Evolutionary conservation across 1,284 basidiomycete genomes (phyloP), one percentile per base, ranked within the genome.

Genomic region (Coniferiporia sulphurascens): DNA sequence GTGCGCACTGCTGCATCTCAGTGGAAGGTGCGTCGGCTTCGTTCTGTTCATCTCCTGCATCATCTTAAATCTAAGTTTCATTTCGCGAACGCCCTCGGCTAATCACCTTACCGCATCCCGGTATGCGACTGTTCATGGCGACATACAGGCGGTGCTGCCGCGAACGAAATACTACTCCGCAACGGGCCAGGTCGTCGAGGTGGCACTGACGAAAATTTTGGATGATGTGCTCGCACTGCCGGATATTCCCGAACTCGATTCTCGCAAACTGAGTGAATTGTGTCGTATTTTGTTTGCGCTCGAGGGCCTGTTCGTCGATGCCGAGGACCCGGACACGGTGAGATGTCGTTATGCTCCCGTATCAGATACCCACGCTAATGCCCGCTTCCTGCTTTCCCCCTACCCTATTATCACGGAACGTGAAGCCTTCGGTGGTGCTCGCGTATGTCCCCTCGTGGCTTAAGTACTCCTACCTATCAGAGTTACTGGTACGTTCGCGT

Each of bases 191-290:
- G 72, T 97, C 10, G 83, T 91, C 12, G 88, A 98, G 61, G 78
- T 83, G 10, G 84, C 87, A 2, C 77, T 96, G 35, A 77, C 77
- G 3, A 78, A 84, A 2, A 81, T 97, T 4, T 76, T 95, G 9
- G 79, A 80, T 50, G 89, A 91, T 65, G 81, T 98, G 12, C 75
- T 95, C 49, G 84, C 83, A 0, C 75, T 98, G 52, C 80, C 83
- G 1, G 96, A 99, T 72, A 98, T 99, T 65, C 89, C 94, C 0
- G 95, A 93, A 67, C 78, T 85, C 9, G 95, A 98, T 66, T 96
- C 94, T 3, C 86, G 91, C 65, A 80, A 86, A 49, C 74, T 99
- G 36, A 89, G 88, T 65, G 86, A 91, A 67, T 77, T 98, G 0
- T 90, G 94, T 71, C 83, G 85, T 60, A 86, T 90, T 45, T 72